Evolutionary conservation across 768 basidiomycete genomes (phyloP).

Genomic region (Lentinula sp.): DNA sequence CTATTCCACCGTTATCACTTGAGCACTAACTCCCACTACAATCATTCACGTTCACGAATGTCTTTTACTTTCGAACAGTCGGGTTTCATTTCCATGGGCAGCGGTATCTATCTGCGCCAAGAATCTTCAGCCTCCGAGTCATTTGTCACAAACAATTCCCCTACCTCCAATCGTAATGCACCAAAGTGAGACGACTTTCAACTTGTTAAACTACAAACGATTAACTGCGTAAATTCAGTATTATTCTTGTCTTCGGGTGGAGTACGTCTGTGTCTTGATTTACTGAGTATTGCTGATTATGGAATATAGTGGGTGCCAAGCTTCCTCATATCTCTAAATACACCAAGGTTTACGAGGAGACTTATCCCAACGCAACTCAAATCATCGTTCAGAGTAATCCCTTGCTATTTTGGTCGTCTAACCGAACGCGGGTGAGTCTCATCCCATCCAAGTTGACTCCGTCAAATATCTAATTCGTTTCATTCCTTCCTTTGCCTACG

Average conservation of each 20-base stretch:
- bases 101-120: background rate
- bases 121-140: background rate
- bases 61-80: background rate
- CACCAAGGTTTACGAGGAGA: conserved; percentile 27
- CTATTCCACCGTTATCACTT: too few species aligned
- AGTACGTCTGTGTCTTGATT: conserved; percentile 23
- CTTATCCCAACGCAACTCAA: conserved; percentile 37
- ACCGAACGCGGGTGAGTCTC: conserved; percentile 23
- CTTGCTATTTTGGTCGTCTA: conserved; percentile 27
- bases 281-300: background rate
- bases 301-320: conserved; percentile 34
- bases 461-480: background rate
- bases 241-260: conserved; percentile 39
- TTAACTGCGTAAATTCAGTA: background rate
- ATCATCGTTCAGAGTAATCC: conserved; percentile 31
- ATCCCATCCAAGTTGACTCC: too few species aligned
- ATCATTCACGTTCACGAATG: too few species aligned
- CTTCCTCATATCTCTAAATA: conserved; percentile 42
- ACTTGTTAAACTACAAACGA: background rate
- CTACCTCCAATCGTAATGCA: background rate
- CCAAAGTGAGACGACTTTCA: background rate
- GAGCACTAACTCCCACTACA: too few species aligned
- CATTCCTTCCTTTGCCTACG: background rate
- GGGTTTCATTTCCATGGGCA: background rate
- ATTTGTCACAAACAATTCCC: background rate